Percentiles rank a stretch among this genome's conserved stretches.
Evolutionary conservation across 768 basidiomycete genomes (phyloP).

Genomic region (Cantharellus cinnabarinus): DNA sequence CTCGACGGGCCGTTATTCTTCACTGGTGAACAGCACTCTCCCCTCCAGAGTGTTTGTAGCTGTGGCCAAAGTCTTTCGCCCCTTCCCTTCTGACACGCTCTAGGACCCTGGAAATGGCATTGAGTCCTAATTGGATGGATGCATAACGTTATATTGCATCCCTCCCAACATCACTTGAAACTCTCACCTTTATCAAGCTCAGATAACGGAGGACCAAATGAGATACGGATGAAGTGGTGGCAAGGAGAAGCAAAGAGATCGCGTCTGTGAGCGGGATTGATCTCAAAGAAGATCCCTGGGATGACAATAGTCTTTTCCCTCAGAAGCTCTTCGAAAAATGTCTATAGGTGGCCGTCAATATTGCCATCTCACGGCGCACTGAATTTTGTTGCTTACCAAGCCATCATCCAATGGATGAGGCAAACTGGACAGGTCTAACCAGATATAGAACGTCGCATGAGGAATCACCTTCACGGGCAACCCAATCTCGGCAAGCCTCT

Average conservation of each 20-base stretch:
- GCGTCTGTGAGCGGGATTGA: conserved; percentile 37
- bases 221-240: conserved; percentile 73
- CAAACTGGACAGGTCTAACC: conserved; percentile 68
- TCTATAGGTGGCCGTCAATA: conserved; percentile 14
- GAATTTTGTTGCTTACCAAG: conserved; percentile 27
- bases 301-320: conserved; percentile 84
- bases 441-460: conserved; percentile 78
- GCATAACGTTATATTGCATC: not conserved
- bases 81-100: conserved; percentile 28
- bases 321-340: conserved; percentile 86
- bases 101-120: conserved; percentile 67
- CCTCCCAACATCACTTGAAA: not conserved
- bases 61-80: conserved; percentile 43
- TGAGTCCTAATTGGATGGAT: conserved; percentile 31
- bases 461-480: conserved; percentile 63
- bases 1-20: not conserved
- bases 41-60: conserved; percentile 16
- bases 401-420: conserved; percentile 76
- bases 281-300: conserved; percentile 59
- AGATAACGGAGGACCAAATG: conserved; percentile 64
- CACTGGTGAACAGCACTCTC: not conserved
- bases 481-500: conserved; percentile 56
- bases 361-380: not conserved
- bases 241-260: conserved; percentile 82
- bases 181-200: conserved; percentile 53